Percentiles rank a stretch among this genome's conserved stretches.
phyloP scores from a whole-genome alignment of 257 asterid genomes.

The Thymus quinquecostatus region DNA sequence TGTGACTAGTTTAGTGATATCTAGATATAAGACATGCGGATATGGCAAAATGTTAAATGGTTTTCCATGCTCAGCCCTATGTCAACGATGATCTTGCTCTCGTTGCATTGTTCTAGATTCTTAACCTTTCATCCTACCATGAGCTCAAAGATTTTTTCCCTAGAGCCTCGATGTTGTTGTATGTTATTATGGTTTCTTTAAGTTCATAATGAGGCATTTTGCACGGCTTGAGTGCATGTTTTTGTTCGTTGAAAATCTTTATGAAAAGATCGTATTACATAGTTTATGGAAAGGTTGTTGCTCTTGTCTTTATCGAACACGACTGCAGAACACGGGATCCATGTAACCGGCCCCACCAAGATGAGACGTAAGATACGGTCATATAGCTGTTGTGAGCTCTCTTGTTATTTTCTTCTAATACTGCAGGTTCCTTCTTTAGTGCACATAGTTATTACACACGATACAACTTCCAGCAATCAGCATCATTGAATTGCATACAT shows the following conservation, averaged over 20 bases:
- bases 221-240: background rate
- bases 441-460: no score
- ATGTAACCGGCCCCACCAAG: background rate
- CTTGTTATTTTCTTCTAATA: no score
- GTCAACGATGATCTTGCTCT: background rate
- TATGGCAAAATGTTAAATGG: background rate
- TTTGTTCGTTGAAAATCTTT: no score
- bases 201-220: background rate
- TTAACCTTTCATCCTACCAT: background rate
- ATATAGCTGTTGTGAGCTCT: background rate
- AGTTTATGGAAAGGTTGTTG: no score
- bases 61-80: background rate
- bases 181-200: background rate
- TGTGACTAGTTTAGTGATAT: background rate
- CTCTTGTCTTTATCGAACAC: background rate
- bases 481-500: background rate
- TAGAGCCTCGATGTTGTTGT: background rate
- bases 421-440: conserved; percentile 1
- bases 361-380: no score
- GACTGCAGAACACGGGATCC: background rate
- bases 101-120: background rate
- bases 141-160: background rate
- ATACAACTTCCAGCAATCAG: background rate
- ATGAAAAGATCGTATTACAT: no score
- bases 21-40: background rate